phyloP scores from a whole-genome alignment of 2,329 filamentous ascomycete genomes.

The Sarocladiaceae sp. region DNA sequence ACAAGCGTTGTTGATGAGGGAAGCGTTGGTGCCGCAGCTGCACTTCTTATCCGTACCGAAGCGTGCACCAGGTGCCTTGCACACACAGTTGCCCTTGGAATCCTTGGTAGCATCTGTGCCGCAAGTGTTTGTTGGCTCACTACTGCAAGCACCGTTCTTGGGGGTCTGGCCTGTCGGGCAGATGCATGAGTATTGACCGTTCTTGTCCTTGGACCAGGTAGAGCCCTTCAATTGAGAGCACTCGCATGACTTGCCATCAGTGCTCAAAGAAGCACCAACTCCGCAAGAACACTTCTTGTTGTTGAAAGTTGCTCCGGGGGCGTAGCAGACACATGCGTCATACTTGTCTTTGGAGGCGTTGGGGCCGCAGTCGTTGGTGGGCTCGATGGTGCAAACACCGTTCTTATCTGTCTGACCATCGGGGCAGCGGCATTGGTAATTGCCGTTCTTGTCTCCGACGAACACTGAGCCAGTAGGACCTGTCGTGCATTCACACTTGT shows the following conservation, averaged over 20 bases:
- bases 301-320: constrained; percentile 2
- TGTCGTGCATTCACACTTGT: neutral
- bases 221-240: neutral
- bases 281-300: neutral
- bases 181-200: neutral
- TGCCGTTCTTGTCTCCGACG: neutral
- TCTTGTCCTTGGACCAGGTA: neutral
- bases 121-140: neutral
- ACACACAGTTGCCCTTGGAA: neutral
- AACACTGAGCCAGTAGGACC: neutral
- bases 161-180: neutral
- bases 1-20: constrained; percentile 1
- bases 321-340: neutral
- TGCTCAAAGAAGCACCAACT: neutral
- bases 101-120: neutral
- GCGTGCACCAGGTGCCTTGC: neutral
- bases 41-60: neutral
- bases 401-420: neutral
- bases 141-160: neutral
- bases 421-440: neutral
- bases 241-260: neutral
- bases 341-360: neutral
- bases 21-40: neutral
- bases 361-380: neutral
- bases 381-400: neutral